A percentile compares a stretch with the other conserved stretches of the same genome.
Conservation (phyloP, 1,139 yeast genomes). For the Suhomyces chickasaworum region DNA sequence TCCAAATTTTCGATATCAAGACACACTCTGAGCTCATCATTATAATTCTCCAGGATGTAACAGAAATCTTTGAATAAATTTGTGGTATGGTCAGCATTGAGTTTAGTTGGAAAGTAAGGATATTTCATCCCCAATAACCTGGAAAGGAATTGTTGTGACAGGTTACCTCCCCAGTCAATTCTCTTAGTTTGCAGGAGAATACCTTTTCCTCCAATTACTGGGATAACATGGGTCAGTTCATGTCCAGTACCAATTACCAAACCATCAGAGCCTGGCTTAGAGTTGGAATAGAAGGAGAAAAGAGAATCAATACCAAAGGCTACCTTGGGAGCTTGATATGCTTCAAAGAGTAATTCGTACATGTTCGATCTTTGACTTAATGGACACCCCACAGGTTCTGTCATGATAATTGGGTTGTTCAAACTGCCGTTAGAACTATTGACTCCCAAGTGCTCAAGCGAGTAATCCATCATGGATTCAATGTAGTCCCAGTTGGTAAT, state of each 20-base stretch:
- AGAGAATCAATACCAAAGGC: slow-evolving; percentile 82
- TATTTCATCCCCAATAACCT: slow-evolving; percentile 75
- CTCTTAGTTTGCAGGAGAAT: slow-evolving; percentile 70
- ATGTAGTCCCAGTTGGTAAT: slow-evolving; percentile 91
- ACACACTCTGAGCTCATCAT: slow-evolving; percentile 57
- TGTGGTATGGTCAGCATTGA: slow-evolving; percentile 65
- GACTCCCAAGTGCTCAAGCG: slow-evolving; percentile 78
- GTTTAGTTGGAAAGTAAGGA: slow-evolving; percentile 84
- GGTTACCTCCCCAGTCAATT: slow-evolving; percentile 91
- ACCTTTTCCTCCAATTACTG: slow-evolving; percentile 71
- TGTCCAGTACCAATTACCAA: slow-evolving; percentile 80
- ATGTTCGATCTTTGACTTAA: slow-evolving; percentile 67
- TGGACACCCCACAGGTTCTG: slow-evolving; percentile 75
- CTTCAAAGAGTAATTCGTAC: slow-evolving; percentile 83
- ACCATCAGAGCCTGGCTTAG: slow-evolving; percentile 51
- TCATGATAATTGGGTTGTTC: slow-evolving; percentile 79
- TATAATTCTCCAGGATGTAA: slow-evolving; percentile 71
- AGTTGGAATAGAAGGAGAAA: slow-evolving; percentile 63
- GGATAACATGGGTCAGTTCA: slow-evolving; percentile 81
- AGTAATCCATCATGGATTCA: slow-evolving; percentile 80
- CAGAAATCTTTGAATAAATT: slow-evolving; percentile 74
- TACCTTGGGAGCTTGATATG: slow-evolving; percentile 71
- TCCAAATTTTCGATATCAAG: slow-evolving; percentile 68
- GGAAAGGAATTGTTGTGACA: slow-evolving; percentile 63
- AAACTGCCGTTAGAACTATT: slow-evolving; percentile 52